Evolutionary conservation across 2,329 filamentous ascomycete genomes (phyloP).

Genomic region (Exophiala mesophila): DNA sequence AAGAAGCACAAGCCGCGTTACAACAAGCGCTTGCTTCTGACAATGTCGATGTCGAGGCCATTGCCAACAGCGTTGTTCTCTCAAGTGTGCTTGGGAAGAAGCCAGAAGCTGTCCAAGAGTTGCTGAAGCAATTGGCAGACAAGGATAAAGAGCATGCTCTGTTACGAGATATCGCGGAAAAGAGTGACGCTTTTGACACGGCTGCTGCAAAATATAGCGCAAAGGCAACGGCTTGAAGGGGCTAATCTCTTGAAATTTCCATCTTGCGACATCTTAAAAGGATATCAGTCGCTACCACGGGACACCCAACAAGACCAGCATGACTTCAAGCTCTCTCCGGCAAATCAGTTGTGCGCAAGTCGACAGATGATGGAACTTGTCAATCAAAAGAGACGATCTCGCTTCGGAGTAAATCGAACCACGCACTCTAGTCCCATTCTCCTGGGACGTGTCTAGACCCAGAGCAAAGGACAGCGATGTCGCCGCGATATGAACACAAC

Average conservation of each 20-base stretch:
- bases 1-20: conserved; percentile 83
- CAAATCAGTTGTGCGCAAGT: too few relatives aligned
- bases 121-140: conserved; percentile 42
- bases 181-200: conserved; percentile 80
- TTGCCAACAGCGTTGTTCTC: conserved; percentile 79
- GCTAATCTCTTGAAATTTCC: not conserved
- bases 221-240: conserved; percentile 56
- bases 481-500: too few relatives aligned
- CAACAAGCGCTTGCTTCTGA: conserved; percentile 72
- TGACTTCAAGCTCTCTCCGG: too few relatives aligned
- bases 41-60: conserved; percentile 60
- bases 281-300: too few relatives aligned
- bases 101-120: conserved; percentile 24
- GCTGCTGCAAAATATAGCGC: conserved; percentile 81
- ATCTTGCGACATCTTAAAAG: too few relatives aligned
- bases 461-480: too few relatives aligned
- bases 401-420: too few relatives aligned
- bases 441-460: too few relatives aligned
- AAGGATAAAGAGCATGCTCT: conserved; percentile 64
- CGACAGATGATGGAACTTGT: too few relatives aligned
- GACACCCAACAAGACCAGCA: too few relatives aligned
- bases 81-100: conserved; percentile 72
- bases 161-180: conserved; percentile 71
- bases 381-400: too few relatives aligned
- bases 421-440: too few relatives aligned